Base-by-base conservation (phyloP, 306 rosid species). In the Leucaena leucocephala region DNA sequence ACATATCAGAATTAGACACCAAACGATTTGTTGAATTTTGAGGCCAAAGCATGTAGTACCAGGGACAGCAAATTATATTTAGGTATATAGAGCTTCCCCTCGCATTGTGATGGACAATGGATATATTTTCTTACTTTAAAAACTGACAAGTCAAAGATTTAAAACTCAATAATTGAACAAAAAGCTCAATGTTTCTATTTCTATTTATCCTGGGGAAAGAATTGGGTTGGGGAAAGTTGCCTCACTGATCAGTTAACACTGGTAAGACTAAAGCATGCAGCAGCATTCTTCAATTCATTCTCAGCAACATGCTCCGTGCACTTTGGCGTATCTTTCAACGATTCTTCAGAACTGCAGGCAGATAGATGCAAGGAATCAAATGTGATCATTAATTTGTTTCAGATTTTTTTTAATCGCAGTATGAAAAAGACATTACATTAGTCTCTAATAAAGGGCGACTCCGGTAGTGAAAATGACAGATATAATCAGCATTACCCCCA, bases 221-320 rank as follows among this genome's bases (percentile, higher is more conserved):
- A 22, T 9, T 10, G 40, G 39, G n/a, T 4, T 61, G 40, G n/a
- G 40, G 67, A 17, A 33, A 36, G 65, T 65, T 50, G 71, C 48
- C 83, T 85, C 74, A 65, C 77, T 84, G 76, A 66, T 89, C 85
- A 88, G 55, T 85, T 89, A 80, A 88, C 89, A 58, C 91, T 87
- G 76, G 92, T 88, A 76, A 93, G 98, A 80, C 93, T 89, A 77
- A 88, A 91, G 78, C 94, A 78, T 50, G 97, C 90, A 19, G 97
- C 94, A 22, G 94, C 94, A 78, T 34, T 86, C 93, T 87, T 89
- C 89, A 93, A 81, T 81, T 89, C 90, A 64, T 89, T 90, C 78
- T 91, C 85, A 34, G 85, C 86, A 54, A 72, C 82, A 33, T 83
- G 84, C 75, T 85, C 92, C 10, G 66, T 79, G 65, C 90, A 83